phyloP scores from a whole-genome alignment of 805 yeast species.

The Candida pseudofarinosa region DNA sequence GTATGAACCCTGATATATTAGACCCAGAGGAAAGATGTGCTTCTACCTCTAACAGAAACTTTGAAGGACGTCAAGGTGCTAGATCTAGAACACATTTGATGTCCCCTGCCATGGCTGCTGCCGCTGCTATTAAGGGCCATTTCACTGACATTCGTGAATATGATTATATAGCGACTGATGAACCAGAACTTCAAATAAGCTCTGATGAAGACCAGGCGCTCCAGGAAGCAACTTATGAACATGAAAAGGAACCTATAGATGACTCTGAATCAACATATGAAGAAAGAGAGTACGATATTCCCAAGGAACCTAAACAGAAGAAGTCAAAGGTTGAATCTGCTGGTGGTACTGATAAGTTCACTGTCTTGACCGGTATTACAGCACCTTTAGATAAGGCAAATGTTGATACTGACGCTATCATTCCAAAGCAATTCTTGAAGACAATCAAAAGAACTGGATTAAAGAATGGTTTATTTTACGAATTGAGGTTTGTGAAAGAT shows the following conservation, averaged over 20 bases:
- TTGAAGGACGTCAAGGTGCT: constrained; percentile 99
- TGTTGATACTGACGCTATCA: constrained; percentile 97
- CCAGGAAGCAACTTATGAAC: constrained; percentile 68
- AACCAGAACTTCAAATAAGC: constrained; percentile 54
- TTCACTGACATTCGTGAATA: constrained; percentile 87
- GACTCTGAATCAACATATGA: constrained; percentile 50
- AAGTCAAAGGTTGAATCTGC: constrained; percentile 11
- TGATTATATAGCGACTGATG: constrained; percentile 54
- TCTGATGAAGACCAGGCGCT: constrained; percentile 47
- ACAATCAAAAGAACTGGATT: constrained; percentile 97
- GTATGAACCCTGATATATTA: constrained; percentile 98
- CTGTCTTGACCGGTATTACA: constrained; percentile 74
- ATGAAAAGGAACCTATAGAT: constrained; percentile 61
- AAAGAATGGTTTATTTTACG: constrained; percentile 83
- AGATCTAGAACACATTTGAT: constrained; percentile 91
- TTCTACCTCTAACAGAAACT: constrained; percentile 96
- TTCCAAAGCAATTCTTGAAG: constrained; percentile 96
- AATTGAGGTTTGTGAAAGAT: constrained; percentile 67
- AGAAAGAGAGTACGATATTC: constrained; percentile 63
- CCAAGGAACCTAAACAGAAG: constrained; percentile 38
- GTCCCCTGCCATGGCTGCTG: constrained; percentile 99
- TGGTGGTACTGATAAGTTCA: constrained; percentile 72
- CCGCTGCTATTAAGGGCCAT: constrained; percentile 91
- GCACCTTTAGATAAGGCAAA: constrained; percentile 95
- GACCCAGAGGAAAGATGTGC: constrained; percentile 97